These are phyloP conservation scores for Collybiopsis luxurians DNA, from an alignment of 768 basidiomycete genomes.

Conservation along the genomic window DNA sequence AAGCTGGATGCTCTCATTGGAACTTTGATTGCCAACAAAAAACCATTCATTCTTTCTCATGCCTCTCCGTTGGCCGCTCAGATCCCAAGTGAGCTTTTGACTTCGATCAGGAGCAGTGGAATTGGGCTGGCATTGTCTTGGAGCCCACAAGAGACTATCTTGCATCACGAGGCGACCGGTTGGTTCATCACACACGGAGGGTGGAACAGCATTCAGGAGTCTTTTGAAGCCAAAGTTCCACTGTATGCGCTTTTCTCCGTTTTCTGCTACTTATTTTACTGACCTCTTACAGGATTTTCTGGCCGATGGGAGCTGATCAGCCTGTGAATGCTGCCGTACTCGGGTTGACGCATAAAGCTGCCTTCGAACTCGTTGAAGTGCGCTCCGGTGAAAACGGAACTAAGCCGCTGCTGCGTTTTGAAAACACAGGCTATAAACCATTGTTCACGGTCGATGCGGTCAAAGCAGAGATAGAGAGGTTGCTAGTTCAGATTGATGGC, in stretches of 20 bases:
- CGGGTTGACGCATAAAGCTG: not conserved
- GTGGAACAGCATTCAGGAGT: conserved; percentile 7
- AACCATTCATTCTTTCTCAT: not conserved
- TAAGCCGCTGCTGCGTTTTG: not conserved
- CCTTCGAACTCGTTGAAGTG: conserved; percentile 6
- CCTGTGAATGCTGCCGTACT: not conserved
- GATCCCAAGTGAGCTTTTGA: not conserved
- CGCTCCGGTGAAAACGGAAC: conserved; percentile 3
- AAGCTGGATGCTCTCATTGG: conserved; percentile 2
- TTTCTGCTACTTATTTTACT: not conserved
- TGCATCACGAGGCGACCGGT: conserved; percentile 1
- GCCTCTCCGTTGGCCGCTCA: not conserved
- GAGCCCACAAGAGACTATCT: conserved; percentile 5
- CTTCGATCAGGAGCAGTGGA: not conserved
- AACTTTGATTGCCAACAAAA: not conserved
- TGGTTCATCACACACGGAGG: conserved; percentile 7
- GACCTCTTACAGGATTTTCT: not conserved
- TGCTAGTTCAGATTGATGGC: not conserved
- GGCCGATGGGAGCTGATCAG: conserved; percentile 7
- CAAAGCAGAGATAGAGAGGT: not conserved
- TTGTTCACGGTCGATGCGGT: conserved; percentile 4
- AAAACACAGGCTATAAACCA: not conserved
- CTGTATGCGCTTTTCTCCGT: not conserved
- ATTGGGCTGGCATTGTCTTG: not conserved
- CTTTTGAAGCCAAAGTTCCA: not conserved